phyloP scores from a whole-genome alignment of 495 filamentous ascomycete genomes.

The Talaromyces wortmannii region DNA sequence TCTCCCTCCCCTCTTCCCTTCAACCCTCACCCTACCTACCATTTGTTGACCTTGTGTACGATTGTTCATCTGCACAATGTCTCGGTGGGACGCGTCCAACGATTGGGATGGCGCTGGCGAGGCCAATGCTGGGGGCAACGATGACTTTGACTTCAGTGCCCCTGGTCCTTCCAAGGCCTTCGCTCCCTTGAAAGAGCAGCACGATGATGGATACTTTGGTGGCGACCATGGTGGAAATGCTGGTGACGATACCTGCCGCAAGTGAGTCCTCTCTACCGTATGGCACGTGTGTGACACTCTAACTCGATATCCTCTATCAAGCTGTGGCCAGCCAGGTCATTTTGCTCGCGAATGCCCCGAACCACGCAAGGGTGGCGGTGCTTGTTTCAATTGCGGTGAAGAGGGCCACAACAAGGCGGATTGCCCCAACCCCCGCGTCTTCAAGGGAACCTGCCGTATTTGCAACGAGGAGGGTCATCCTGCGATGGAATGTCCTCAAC shows the following conservation, averaged over 20 bases:
- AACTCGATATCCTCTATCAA: slow-evolving; percentile 13
- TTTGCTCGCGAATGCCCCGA: slow-evolving; percentile 53
- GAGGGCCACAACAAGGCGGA: slow-evolving; percentile 58
- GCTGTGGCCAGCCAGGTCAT: slow-evolving; percentile 47
- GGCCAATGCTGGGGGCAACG: neutral
- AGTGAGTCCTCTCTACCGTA: slow-evolving; percentile 24
- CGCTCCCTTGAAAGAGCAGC: neutral
- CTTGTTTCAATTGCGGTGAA: slow-evolving; percentile 73
- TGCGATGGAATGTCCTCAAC: slow-evolving; percentile 63
- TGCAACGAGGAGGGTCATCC: slow-evolving; percentile 72
- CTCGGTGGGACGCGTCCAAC: neutral
- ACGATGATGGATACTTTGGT: slow-evolving; percentile 8
- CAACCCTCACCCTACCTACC: neutral
- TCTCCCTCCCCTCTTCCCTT: neutral
- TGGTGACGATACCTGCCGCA: slow-evolving; percentile 34
- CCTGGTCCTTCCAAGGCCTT: slow-evolving; percentile 3
- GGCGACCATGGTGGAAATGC: slow-evolving; percentile 6
- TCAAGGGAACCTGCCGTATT: slow-evolving; percentile 61
- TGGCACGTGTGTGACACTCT: neutral
- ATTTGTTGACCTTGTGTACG: too few relatives aligned
- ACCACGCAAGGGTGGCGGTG: slow-evolving; percentile 32
- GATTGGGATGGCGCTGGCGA: neutral
- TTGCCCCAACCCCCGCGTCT: slow-evolving; percentile 60
- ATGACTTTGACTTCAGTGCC: neutral
- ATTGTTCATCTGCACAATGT: neutral